Percentiles rank a stretch among this genome's conserved stretches.
These are phyloP conservation scores for Mucor irregularis DNA, from an alignment of 371 early-diverging fungal genomes.

Conservation along the genomic window DNA sequence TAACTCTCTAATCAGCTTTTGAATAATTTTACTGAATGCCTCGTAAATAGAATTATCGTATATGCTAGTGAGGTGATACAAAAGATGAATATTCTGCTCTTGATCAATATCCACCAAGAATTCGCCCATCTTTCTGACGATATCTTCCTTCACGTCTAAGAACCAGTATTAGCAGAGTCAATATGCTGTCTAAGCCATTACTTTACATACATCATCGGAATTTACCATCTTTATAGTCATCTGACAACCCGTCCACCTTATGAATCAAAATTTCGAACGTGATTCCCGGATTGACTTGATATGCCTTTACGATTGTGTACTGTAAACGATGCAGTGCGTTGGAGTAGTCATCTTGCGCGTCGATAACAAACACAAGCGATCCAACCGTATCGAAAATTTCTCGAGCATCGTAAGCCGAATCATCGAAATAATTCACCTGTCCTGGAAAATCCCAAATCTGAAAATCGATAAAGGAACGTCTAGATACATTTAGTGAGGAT, in stretches of 20 bases:
- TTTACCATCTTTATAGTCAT: slow-evolving; percentile 87
- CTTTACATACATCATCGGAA: neutral
- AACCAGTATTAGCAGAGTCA: neutral
- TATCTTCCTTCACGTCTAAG: slow-evolving; percentile 88
- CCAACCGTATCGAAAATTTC: slow-evolving; percentile 77
- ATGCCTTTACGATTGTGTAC: slow-evolving; percentile 72
- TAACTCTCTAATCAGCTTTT: slow-evolving; percentile 83
- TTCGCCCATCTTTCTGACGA: slow-evolving; percentile 85
- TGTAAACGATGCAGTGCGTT: slow-evolving; percentile 76
- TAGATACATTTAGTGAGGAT: slow-evolving; percentile 1
- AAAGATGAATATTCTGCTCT: slow-evolving; percentile 73
- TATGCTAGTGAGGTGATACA: slow-evolving; percentile 87
- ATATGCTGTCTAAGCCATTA: neutral
- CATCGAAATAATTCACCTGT: slow-evolving; percentile 80
- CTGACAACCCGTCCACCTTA: slow-evolving; percentile 93
- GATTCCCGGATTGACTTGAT: slow-evolving; percentile 79
- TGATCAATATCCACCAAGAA: slow-evolving; percentile 75
- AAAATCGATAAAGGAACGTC: slow-evolving; percentile 81
- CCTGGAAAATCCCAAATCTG: slow-evolving; percentile 95
- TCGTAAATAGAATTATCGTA: slow-evolving; percentile 93
- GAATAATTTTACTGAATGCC: slow-evolving; percentile 91
- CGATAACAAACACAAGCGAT: slow-evolving; percentile 89
- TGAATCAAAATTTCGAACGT: slow-evolving; percentile 92
- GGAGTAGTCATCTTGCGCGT: slow-evolving; percentile 90
- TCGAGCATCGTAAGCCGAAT: slow-evolving; percentile 59